phyloP scores from a whole-genome alignment of 805 yeast species.

The Saturnispora sanitii region DNA sequence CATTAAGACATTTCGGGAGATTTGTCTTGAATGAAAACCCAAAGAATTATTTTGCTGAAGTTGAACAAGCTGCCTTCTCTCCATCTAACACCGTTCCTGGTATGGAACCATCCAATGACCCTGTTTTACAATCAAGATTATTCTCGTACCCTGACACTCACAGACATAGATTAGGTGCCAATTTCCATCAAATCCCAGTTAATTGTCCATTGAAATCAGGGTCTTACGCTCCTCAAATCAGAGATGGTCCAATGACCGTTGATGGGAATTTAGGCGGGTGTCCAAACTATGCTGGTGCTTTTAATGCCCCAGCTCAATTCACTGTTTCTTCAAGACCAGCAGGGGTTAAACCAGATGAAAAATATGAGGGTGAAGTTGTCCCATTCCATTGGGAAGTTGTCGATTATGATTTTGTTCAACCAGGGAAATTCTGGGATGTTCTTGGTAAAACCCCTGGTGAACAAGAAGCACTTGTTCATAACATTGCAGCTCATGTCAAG shows the following conservation, averaged over 20 bases:
- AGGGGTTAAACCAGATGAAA: conserved; percentile 23
- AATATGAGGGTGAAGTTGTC: conserved; percentile 30
- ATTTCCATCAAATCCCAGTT: conserved; percentile 80
- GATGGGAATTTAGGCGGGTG: conserved; percentile 65
- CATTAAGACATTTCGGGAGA: conserved; percentile 78
- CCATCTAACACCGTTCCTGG: conserved; percentile 83
- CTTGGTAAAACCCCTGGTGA: conserved; percentile 71
- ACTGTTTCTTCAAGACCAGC: conserved; percentile 29
- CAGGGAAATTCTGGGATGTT: conserved; percentile 68
- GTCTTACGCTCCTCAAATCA: conserved; percentile 57
- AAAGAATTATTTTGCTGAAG: conserved; percentile 76
- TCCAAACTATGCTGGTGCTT: conserved; percentile 64
- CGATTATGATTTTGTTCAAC: conserved; percentile 68
- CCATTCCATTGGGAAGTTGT: conserved; percentile 79
- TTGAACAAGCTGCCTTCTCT: conserved; percentile 78
- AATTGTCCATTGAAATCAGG: conserved; percentile 63
- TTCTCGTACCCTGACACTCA: conserved; percentile 82
- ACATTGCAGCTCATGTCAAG: conserved; percentile 64
- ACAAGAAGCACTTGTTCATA: conserved; percentile 75
- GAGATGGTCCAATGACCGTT: conserved; percentile 74
- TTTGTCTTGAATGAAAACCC: conserved; percentile 76
- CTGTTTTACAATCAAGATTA: conserved; percentile 72
- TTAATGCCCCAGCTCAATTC: conserved; percentile 40
- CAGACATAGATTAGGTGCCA: conserved; percentile 69
- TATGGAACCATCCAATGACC: conserved; percentile 75